Evolutionary conservation across 805 yeast genomes (phyloP), one percentile per base, ranked within the genome.

Genomic region (Scheffersomyces spartinae): DNA sequence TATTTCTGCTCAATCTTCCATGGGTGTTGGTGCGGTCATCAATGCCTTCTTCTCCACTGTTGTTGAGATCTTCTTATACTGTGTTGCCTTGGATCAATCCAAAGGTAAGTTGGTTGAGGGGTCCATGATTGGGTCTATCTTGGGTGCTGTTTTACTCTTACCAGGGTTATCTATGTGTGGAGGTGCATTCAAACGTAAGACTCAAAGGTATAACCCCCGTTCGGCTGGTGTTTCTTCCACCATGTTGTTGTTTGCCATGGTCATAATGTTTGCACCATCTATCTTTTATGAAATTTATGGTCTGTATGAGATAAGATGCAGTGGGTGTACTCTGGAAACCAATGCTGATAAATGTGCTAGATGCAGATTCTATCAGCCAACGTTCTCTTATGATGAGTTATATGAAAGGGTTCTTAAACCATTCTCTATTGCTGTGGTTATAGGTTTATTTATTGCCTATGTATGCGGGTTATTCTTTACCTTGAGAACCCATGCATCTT

Each of bases 81-180:
- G 94, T 51, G 94, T 88, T 12, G 97, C 98, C 0, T 59, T 91
- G 32, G 62, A 71, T 26, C 93, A 86, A 45, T 68, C 74, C 3
- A 88, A 91, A 46, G 94, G 94, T 2, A 69, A 73, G 27, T 63
- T 91, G 13, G 98, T 91, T 3, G 98, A 91, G 54, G 98, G 98
- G 13, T 80, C 94, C 7, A 74, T 91, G 68, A 78, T 91, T 40
- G 98, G 98, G 0, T 81, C 94, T 1, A 77, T 91, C 31, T 50
- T 91, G 19, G 97, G 94, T 19, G 98, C 94, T 31, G 95, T 91
- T 1, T 53, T 91, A 23, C 61, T 91, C 20, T 58, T 91, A 35
- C 98, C 98, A 0, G 98, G 98, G 0, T 57, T 85, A 20, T 83
- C 95, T 2, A 91, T 91, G 98, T 84, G 95, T 52, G 94, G 95